phyloP scores from a whole-genome alignment of 2,329 filamentous ascomycete genomes.

The Phaeoacremonium minimum region DNA sequence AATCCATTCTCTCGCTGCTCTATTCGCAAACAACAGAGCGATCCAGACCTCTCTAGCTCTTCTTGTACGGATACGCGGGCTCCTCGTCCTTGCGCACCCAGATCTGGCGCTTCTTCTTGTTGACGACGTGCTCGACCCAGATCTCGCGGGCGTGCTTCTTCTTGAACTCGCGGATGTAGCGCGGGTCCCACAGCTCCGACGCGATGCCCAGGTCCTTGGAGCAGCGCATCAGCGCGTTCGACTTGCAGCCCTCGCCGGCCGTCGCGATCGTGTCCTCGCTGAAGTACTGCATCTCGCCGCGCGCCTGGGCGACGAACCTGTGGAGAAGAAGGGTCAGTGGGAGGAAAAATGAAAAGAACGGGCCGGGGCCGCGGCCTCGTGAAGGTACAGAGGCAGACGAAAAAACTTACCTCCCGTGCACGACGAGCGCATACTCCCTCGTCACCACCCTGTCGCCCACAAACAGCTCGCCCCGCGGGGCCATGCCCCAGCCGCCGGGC shows the following conservation, averaged over 20 bases:
- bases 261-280: constrained; percentile 85
- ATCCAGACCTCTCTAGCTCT: too few relatives aligned
- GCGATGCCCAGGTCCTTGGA: constrained; percentile 97
- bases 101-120: constrained; percentile 86
- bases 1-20: too few relatives aligned
- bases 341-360: constrained; percentile 1
- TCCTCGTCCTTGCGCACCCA: constrained; percentile 82
- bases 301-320: constrained; percentile 86
- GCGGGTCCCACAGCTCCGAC: constrained; percentile 93
- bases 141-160: constrained; percentile 69
- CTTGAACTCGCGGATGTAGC: constrained; percentile 82
- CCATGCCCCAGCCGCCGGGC: constrained; percentile 91
- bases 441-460: constrained; percentile 79
- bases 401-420: constrained; percentile 70
- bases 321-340: not conserved
- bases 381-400: constrained; percentile 2
- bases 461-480: constrained; percentile 78
- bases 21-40: too few relatives aligned
- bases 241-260: constrained; percentile 94
- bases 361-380: too few relatives aligned
- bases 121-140: constrained; percentile 84
- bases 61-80: constrained; percentile 58
- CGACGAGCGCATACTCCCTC: constrained; percentile 88
- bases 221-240: constrained; percentile 95
- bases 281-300: constrained; percentile 95